A percentile compares a stretch with the other conserved stretches of the same genome.
These are phyloP conservation scores for Cichorium intybus DNA, from an alignment of 140 eudicot species.

Conservation along the genomic window DNA sequence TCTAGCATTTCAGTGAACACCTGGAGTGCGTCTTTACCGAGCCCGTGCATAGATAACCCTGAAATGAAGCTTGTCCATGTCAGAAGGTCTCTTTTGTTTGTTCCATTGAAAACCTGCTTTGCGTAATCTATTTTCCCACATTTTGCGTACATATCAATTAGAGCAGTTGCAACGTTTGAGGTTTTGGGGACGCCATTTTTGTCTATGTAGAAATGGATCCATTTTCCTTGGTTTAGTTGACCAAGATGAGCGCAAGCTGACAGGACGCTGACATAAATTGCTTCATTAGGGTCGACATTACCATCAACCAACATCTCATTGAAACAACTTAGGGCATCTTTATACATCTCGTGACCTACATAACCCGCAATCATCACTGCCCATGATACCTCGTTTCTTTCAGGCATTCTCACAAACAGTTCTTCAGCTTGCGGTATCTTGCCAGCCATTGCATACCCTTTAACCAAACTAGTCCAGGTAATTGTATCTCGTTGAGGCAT, in stretches of 20 bases:
- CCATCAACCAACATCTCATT: conserved; percentile 38
- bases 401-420: conserved; percentile 33
- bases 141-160: conserved; percentile 57
- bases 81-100: conserved; percentile 33
- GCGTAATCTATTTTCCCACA: conserved; percentile 51
- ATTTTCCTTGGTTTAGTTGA: conserved; percentile 47
- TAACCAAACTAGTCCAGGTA: conserved; percentile 50
- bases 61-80: conserved; percentile 54
- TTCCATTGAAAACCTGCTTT: conserved; percentile 32
- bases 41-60: conserved; percentile 53
- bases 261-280: conserved; percentile 38
- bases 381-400: conserved; percentile 49
- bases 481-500: conserved; percentile 41
- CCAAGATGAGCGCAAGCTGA: conserved; percentile 64
- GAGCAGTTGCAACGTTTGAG: conserved; percentile 41
- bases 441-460: conserved; percentile 38
- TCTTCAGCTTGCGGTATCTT: conserved; percentile 30
- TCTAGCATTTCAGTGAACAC: conserved; percentile 42
- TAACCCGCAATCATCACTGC: conserved; percentile 53
- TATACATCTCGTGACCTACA: conserved; percentile 25
- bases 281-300: conserved; percentile 43
- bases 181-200: conserved; percentile 21
- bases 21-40: conserved; percentile 43
- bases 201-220: conserved; percentile 45
- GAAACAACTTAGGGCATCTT: conserved; percentile 38